These are phyloP conservation scores for Globisporangium iwayamae DNA, from an alignment of 352 stramenopile genomes.

Conservation along the genomic window DNA sequence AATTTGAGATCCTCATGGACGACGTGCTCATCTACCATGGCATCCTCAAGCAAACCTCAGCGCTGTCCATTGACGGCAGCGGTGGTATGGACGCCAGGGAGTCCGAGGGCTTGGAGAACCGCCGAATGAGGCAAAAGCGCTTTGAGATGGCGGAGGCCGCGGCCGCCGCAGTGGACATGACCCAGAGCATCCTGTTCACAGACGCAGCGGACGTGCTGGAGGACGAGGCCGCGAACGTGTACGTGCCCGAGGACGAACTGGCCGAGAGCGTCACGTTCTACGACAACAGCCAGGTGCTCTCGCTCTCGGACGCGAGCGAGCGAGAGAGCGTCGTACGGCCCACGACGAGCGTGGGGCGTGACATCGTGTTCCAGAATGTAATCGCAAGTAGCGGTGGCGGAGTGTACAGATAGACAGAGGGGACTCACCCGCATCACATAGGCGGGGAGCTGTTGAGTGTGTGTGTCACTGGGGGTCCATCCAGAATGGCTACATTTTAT, in stretches of 20 bases:
- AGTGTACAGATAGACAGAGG: constrained; percentile 4
- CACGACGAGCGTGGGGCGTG: constrained; percentile 41
- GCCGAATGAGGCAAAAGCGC: constrained; percentile 33
- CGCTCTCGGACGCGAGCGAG: constrained; percentile 49
- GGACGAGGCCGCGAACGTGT: constrained; percentile 46
- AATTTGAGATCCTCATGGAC: constrained; percentile 85
- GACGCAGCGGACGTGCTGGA: constrained; percentile 61
- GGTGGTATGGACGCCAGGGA: not conserved
- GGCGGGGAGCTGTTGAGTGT: too few species aligned
- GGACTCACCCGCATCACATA: not conserved
- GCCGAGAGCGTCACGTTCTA: constrained; percentile 70
- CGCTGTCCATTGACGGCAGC: constrained; percentile 28
- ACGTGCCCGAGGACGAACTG: constrained; percentile 54
- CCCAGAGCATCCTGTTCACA: constrained; percentile 72
- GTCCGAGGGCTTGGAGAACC: constrained; percentile 26
- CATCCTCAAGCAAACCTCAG: constrained; percentile 36
- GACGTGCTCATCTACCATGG: constrained; percentile 79
- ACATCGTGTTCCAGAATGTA: constrained; percentile 1
- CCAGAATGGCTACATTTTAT: not conserved
- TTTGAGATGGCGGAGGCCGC: constrained; percentile 43
- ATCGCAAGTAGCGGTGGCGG: not conserved
- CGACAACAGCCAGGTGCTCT: constrained; percentile 68
- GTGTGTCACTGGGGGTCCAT: not conserved
- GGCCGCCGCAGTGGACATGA: constrained; percentile 48
- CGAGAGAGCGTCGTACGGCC: constrained; percentile 36